phyloP scores from a whole-genome alignment of 2,329 filamentous ascomycete genomes.

The Colletotrichum chrysophilum region DNA sequence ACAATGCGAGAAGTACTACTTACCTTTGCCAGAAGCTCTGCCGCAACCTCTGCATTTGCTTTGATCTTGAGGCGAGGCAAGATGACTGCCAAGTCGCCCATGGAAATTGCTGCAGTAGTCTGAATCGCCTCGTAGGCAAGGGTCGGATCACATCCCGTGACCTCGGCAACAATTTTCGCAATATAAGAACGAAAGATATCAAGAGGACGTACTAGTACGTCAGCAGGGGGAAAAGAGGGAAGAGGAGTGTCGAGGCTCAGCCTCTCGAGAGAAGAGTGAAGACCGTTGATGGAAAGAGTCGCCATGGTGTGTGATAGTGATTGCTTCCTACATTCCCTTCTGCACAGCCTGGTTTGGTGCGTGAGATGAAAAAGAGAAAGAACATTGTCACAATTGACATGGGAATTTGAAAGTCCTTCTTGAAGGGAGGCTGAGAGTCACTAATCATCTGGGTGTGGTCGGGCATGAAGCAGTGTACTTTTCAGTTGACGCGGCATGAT shows the following conservation, averaged over 20 bases:
- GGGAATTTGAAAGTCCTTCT: not conserved
- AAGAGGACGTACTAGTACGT: conserved; percentile 28
- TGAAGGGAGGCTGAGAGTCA: not conserved
- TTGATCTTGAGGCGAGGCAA: conserved; percentile 33
- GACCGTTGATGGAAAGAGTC: conserved; percentile 64
- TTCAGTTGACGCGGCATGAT: not conserved
- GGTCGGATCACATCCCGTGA: conserved; percentile 23
- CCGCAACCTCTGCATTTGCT: conserved; percentile 13
- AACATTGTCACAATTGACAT: not conserved
- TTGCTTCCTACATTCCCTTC: not conserved
- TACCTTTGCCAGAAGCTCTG: not conserved
- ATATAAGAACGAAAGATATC: conserved; percentile 35
- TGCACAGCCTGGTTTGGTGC: not conserved
- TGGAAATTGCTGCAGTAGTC: conserved; percentile 26
- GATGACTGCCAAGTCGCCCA: conserved; percentile 35
- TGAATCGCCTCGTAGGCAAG: conserved; percentile 35
- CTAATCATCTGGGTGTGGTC: not conserved
- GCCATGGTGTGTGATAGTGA: conserved; percentile 36
- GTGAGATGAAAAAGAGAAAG: not conserved
- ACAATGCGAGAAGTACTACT: accelerated
- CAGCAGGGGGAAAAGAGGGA: conserved; percentile 24
- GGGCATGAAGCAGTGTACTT: not conserved
- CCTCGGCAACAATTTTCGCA: conserved; percentile 25
- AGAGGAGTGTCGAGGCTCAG: conserved; percentile 49
- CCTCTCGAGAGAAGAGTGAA: conserved; percentile 64